These are phyloP conservation scores for Calcarisporium arbuscula DNA, from an alignment of 2,329 filamentous ascomycete species.

Conservation along the genomic window DNA sequence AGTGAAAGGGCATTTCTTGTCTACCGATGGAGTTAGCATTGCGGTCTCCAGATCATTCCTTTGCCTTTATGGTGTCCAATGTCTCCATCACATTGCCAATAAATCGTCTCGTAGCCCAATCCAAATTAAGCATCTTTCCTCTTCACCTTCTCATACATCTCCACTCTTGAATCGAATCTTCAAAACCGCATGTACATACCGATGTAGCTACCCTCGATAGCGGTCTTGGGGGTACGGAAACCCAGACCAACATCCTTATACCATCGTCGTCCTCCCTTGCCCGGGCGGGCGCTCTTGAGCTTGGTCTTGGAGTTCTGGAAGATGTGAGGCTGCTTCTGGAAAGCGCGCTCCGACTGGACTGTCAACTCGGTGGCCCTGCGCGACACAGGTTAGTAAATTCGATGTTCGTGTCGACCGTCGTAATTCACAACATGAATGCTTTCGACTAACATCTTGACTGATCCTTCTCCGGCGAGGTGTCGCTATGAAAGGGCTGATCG, in stretches of 20 bases:
- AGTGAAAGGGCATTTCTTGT: slow-evolving; percentile 99
- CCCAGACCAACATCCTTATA: slow-evolving; percentile 99
- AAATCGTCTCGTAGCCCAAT: too few species aligned
- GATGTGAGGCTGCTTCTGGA: slow-evolving; percentile 99
- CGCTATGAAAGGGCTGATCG: slow-evolving; percentile 33
- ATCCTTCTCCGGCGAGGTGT: slow-evolving; percentile 33
- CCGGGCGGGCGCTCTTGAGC: slow-evolving; percentile 74
- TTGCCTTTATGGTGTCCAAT: too few species aligned
- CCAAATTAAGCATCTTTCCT: too few species aligned
- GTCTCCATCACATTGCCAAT: too few species aligned
- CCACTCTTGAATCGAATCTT: too few species aligned
- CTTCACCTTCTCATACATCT: too few species aligned
- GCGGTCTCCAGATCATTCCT: too few species aligned
- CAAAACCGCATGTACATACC: slow-evolving; percentile 58
- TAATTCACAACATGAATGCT: slow-evolving; percentile 8
- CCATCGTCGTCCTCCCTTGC: slow-evolving; percentile 89
- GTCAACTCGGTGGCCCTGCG: slow-evolving; percentile 97
- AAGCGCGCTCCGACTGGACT: slow-evolving; percentile 99
- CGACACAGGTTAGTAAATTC: slow-evolving; percentile 24
- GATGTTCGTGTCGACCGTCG: slow-evolving; percentile 12
- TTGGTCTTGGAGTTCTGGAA: slow-evolving; percentile 97
- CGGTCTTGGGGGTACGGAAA: slow-evolving; percentile 96
- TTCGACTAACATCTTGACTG: slow-evolving; percentile 36
- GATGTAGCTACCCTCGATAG: slow-evolving; percentile 99
- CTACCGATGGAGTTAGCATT: slow-evolving; percentile 42